These are phyloP conservation scores for Fusarium euwallaceae DNA, from an alignment of 2,329 filamentous ascomycete species.

Conservation along the genomic window DNA sequence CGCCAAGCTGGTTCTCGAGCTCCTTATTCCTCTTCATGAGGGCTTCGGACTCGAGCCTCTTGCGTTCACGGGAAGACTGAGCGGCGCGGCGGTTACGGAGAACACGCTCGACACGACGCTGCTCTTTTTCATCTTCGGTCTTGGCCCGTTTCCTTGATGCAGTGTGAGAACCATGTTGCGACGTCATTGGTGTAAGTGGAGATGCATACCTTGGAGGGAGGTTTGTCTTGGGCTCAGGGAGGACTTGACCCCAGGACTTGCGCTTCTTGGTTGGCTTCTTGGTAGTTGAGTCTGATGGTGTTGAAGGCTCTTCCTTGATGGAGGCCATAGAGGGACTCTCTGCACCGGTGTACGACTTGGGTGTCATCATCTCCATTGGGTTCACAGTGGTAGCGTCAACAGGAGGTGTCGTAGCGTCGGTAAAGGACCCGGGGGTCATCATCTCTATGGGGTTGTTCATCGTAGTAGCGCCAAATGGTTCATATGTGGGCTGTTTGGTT, in stretches of 20 bases:
- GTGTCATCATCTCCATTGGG: slow-evolving; percentile 65
- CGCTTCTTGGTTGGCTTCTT: slow-evolving; percentile 91
- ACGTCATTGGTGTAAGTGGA: not conserved
- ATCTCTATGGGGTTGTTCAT: slow-evolving; percentile 7
- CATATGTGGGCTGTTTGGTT: slow-evolving; percentile 28
- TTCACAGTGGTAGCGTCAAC: slow-evolving; percentile 54
- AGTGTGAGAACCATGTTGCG: slow-evolving; percentile 42
- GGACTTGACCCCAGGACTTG: slow-evolving; percentile 98
- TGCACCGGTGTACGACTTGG: slow-evolving; percentile 56
- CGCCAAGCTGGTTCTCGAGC: slow-evolving; percentile 73
- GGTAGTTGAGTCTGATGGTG: slow-evolving; percentile 38
- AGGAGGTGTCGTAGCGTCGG: slow-evolving; percentile 53
- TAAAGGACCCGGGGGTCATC: slow-evolving; percentile 54
- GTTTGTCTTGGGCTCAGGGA: slow-evolving; percentile 96
- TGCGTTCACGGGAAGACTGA: slow-evolving; percentile 95
- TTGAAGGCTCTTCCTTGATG: slow-evolving; percentile 40
- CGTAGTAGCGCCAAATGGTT: slow-evolving; percentile 26
- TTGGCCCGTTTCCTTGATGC: slow-evolving; percentile 88
- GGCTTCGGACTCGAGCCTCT: slow-evolving; percentile 88
- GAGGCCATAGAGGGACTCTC: slow-evolving; percentile 22
- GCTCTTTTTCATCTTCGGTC: slow-evolving; percentile 98
- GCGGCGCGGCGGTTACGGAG: slow-evolving; percentile 96
- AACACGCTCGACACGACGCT: slow-evolving; percentile 95
- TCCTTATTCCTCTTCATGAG: slow-evolving; percentile 82
- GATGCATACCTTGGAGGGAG: slow-evolving; percentile 83